Evolutionary conservation across 768 basidiomycete genomes (phyloP).

Genomic region (Russula sp.): DNA sequence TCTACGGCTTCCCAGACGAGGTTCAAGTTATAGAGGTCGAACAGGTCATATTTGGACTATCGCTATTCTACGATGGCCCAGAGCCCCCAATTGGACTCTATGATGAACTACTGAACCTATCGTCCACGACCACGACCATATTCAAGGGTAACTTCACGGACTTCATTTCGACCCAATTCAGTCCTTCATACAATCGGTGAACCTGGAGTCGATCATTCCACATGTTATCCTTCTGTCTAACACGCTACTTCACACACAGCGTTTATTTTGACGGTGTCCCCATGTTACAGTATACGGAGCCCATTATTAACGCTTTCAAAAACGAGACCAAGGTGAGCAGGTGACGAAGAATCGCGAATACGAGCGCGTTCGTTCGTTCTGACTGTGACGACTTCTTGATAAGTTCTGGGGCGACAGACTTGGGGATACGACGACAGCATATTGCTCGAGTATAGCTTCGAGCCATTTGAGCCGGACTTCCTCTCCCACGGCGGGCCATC

Average conservation of each 20-base stretch:
- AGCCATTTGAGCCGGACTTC: slow-evolving; percentile 16
- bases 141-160: slow-evolving; percentile 40
- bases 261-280: slow-evolving; percentile 11
- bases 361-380: neutral
- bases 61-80: slow-evolving; percentile 56
- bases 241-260: slow-evolving; percentile 23
- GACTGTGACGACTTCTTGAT: neutral
- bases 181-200: slow-evolving; percentile 29
- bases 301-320: slow-evolving; percentile 8
- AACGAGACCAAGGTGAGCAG: slow-evolving; percentile 19
- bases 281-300: slow-evolving; percentile 1
- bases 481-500: slow-evolving; percentile 26
- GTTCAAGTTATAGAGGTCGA: slow-evolving; percentile 31
- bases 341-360: too few species aligned
- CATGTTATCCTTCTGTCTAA: neutral
- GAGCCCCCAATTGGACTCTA: slow-evolving; percentile 45
- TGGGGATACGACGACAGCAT: slow-evolving; percentile 40
- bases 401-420: slow-evolving; percentile 50
- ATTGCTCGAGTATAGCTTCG: slow-evolving; percentile 40
- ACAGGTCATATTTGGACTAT: slow-evolving; percentile 8
- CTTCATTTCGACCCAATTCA: slow-evolving; percentile 37
- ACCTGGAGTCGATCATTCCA: neutral
- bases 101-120: slow-evolving; percentile 45
- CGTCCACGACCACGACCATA: slow-evolving; percentile 37
- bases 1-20: slow-evolving; percentile 38